These are phyloP conservation scores for Mortierella sp. DNA, from an alignment of 371 early-diverging fungal species.

Conservation along the genomic window DNA sequence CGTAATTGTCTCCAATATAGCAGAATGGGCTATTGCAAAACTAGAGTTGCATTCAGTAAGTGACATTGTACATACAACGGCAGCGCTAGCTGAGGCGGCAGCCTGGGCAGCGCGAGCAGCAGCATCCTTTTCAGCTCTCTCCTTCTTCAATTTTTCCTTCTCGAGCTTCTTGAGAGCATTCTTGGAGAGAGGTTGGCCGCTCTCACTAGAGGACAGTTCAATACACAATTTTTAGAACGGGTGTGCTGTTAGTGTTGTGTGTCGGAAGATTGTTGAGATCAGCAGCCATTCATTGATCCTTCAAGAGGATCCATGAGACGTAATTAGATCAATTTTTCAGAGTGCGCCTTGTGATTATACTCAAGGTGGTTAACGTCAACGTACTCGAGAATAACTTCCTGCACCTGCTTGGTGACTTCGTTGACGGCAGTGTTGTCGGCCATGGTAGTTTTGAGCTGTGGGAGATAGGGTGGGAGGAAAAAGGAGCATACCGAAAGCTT, in stretches of 20 bases:
- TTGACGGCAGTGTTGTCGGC: constrained; percentile 57
- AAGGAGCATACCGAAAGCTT: not conserved
- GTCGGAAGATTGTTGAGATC: no score
- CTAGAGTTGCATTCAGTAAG: not conserved
- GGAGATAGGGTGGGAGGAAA: constrained; percentile 5
- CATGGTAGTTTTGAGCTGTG: constrained; percentile 23
- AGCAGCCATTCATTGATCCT: not conserved
- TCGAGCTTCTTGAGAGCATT: constrained; percentile 94
- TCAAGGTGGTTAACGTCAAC: constrained; percentile 3
- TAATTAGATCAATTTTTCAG: not conserved
- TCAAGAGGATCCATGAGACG: not conserved
- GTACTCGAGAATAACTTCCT: constrained; percentile 71
- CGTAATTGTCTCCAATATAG: no score
- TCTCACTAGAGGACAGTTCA: constrained; percentile 64
- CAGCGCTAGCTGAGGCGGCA: constrained; percentile 63
- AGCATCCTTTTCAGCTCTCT: constrained; percentile 84
- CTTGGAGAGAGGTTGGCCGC: constrained; percentile 93
- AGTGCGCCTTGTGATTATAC: not conserved
- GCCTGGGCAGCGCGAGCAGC: constrained; percentile 89
- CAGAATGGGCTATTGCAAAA: not conserved
- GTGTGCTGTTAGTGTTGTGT: no score
- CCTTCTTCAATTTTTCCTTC: constrained; percentile 87
- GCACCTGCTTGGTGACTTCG: constrained; percentile 65
- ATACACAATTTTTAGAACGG: not conserved
- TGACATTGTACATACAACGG: constrained; percentile 58